phyloP scores from a whole-genome alignment of 2,329 filamentous ascomycete genomes.

The Daldinia sp. region DNA sequence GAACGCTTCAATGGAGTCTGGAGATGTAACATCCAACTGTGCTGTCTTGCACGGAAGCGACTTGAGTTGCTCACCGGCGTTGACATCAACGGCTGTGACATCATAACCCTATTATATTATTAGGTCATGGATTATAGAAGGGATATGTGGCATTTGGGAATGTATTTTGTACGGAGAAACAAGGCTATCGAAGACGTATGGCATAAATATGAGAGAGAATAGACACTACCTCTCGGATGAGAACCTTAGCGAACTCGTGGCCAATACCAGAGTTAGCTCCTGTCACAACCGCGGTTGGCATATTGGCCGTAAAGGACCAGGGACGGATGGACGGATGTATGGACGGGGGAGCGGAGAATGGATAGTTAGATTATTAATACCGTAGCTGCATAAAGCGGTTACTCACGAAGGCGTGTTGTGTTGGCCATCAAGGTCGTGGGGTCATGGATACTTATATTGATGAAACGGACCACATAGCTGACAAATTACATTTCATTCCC shows the following conservation, averaged over 20 bases:
- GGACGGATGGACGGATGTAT: neutral
- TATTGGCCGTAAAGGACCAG: conserved; percentile 26
- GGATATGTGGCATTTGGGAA: neutral
- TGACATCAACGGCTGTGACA: conserved; percentile 39
- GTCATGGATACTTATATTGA: conserved; percentile 41
- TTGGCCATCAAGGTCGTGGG: conserved; percentile 45
- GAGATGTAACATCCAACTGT: conserved; percentile 21
- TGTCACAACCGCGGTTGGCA: conserved; percentile 56
- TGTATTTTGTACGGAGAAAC: neutral
- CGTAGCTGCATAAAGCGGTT: conserved; percentile 29
- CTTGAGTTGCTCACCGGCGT: conserved; percentile 29
- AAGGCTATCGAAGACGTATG: too few relatives aligned
- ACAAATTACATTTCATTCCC: conserved; percentile 27
- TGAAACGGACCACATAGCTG: conserved; percentile 18
- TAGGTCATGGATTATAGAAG: neutral
- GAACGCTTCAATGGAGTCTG: conserved; percentile 20
- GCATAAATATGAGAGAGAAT: neutral
- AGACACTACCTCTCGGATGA: conserved; percentile 37
- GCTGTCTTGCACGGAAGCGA: conserved; percentile 21
- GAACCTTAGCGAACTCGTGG: conserved; percentile 50
- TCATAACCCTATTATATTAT: conserved; percentile 33
- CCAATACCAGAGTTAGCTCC: conserved; percentile 58
- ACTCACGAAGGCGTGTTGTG: conserved; percentile 20
- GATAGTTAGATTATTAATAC: conserved; percentile 17
- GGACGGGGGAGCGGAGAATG: conserved; percentile 7